Evolutionary conservation across 257 asterid species (phyloP), one percentile per base, ranked within the genome.

Genomic region (Prunella vulgaris): DNA sequence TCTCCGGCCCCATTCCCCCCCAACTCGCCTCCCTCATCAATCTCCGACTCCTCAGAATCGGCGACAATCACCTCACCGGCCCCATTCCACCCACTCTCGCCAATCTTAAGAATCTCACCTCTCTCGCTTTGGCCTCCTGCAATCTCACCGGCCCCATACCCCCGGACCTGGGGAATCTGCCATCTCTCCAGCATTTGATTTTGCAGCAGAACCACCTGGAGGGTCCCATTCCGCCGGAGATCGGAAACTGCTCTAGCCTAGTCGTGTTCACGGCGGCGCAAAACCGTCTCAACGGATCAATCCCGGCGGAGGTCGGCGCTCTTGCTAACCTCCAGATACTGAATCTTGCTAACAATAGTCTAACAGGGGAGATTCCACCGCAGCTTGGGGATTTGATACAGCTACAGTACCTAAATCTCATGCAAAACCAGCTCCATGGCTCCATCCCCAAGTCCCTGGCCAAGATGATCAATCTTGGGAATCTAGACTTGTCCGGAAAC

Each of bases 1-100:
- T 93, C 78, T 79, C 87, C 70, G 98, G 98, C 66, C 77, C 87
- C 85, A 88, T 93, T 15, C 98, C 98, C 0, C 56, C 87, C 32
- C 74, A 84, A 14, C 64, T 93, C 14, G 89, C 79, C 6, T 62
- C 78, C 17, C 87, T 92, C 20, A 22, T 3, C 6, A 76, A 73
- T 32, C 93, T 93, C 54, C 85, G 54, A 18, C 5, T 78, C 62
- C 93, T 93, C 64, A 69, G 88, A 53, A 76, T 93, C 24, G 98
- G 98, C 6, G 96, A 93, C 78, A 93, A 90, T 54, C 69, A 30
- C 52, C 81, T 93, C 71, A 69, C 90, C 1, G 98, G 97, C 12
- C 46, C 61, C 0, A 86, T 93, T 46, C 98, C 98, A 1, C 18
- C 81, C 22, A 73, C 84, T 27, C 21, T 90, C 2, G 92, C 82